Evolutionary conservation across 768 basidiomycete species (phyloP).

Genomic region (Clathrus columnatus): DNA sequence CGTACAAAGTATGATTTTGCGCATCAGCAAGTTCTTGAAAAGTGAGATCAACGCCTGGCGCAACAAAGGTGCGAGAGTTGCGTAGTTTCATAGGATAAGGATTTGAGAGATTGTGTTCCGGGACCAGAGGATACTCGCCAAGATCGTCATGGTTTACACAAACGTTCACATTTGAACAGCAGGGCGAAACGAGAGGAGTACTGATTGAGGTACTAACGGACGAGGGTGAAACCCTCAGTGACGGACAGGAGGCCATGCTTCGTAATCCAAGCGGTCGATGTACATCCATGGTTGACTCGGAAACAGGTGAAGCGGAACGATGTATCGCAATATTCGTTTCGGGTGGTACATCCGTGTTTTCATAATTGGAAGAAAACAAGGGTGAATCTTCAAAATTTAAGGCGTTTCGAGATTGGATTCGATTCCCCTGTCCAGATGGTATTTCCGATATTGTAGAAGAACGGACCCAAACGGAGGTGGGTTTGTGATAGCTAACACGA

Average conservation of each 20-base stretch:
- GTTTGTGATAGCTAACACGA: not conserved
- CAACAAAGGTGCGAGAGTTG: not conserved
- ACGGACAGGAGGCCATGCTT: not conserved
- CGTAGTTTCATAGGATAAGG: not conserved
- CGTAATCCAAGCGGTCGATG: not conserved
- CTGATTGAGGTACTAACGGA: not conserved
- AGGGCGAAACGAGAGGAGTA: not conserved
- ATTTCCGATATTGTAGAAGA: not conserved
- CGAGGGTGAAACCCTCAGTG: not conserved
- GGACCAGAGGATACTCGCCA: not conserved
- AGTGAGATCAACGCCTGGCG: not conserved
- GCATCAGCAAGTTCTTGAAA: conserved; percentile 46
- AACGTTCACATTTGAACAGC: not conserved
- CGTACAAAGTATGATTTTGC: conserved; percentile 52
- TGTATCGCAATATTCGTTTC: not conserved
- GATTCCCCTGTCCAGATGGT: not conserved
- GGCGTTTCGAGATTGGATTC: too few species aligned
- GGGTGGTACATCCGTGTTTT: not conserved
- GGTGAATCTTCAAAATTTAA: not conserved
- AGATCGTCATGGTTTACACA: not conserved
- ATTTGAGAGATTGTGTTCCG: not conserved
- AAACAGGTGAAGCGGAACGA: not conserved
- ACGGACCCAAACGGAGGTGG: not conserved
- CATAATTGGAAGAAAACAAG: not conserved
- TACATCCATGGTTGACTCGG: not conserved